A percentile compares a stretch with the other conserved stretches of the same genome.
These are phyloP conservation scores for Irpex sp. DNA, from an alignment of 1,284 basidiomycete genomes.

Conservation along the genomic window DNA sequence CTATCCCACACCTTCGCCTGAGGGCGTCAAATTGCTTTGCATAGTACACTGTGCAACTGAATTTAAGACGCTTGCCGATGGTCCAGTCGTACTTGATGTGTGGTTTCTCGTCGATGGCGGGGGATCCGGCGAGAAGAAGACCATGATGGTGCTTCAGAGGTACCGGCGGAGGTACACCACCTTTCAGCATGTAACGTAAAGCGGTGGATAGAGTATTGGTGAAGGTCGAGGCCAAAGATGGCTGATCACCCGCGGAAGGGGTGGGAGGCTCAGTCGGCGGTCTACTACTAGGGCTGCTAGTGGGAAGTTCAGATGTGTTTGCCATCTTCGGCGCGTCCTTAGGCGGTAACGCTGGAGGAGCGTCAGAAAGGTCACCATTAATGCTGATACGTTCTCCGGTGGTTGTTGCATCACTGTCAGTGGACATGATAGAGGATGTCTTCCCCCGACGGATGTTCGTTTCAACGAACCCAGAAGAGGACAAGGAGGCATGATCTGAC, in stretches of 20 bases:
- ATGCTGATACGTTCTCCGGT: conserved; percentile 24
- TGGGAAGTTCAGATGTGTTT: neutral
- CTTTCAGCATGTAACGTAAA: conserved; percentile 52
- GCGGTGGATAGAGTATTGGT: conserved; percentile 52
- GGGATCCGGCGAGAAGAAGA: conserved; percentile 35
- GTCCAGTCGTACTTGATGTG: conserved; percentile 81
- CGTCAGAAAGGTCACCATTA: conserved; percentile 3
- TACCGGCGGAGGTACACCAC: conserved; percentile 29
- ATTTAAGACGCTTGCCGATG: conserved; percentile 64
- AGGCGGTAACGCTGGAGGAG: conserved; percentile 25
- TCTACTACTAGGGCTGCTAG: neutral
- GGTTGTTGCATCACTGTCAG: conserved; percentile 35
- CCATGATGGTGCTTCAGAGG: conserved; percentile 42
- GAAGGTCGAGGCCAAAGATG: conserved; percentile 41
- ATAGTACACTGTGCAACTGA: conserved; percentile 78
- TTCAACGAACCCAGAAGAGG: conserved; percentile 32
- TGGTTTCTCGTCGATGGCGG: conserved; percentile 59
- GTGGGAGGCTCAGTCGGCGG: conserved; percentile 1
- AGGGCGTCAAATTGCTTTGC: conserved; percentile 73
- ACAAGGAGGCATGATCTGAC: conserved; percentile 19
- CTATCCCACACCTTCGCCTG: conserved; percentile 62
- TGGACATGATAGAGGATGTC: conserved; percentile 34
- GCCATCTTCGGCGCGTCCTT: conserved; percentile 21
- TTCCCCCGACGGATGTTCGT: conserved; percentile 36
- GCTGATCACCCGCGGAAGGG: conserved; percentile 3